Conservation (phyloP, 2,329 filamentous ascomycete genomes). For the Talaromyces sp. region DNA sequence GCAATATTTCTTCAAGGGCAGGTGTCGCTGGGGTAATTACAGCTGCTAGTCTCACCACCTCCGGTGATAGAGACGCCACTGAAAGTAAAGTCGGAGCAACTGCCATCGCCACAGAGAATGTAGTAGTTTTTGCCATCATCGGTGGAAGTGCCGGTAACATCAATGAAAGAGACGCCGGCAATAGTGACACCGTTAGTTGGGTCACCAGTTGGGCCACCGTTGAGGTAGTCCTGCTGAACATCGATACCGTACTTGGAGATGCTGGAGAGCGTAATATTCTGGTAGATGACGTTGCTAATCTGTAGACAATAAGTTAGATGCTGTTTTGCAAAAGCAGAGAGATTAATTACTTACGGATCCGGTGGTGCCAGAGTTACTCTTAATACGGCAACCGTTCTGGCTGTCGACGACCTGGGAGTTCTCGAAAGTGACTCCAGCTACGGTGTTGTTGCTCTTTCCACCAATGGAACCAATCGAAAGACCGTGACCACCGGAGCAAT, state of each 20-base stretch:
- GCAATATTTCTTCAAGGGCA: neutral
- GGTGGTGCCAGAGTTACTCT: conserved; percentile 14
- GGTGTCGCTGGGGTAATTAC: conserved; percentile 20
- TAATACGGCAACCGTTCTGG: conserved; percentile 41
- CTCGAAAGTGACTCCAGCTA: conserved; percentile 52
- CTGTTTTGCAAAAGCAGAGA: neutral
- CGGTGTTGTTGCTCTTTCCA: conserved; percentile 53
- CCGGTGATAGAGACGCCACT: conserved; percentile 49
- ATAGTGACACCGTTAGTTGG: conserved; percentile 40
- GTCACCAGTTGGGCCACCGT: conserved; percentile 41
- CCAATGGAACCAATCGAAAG: conserved; percentile 60
- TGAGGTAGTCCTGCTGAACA: conserved; percentile 53
- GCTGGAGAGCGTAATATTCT: conserved; percentile 44
- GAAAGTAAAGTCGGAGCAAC: conserved; percentile 55
- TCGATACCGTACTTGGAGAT: conserved; percentile 52
- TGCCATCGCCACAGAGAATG: conserved; percentile 53
- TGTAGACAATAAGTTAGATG: neutral
- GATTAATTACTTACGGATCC: neutral
- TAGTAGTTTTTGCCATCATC: conserved; percentile 38
- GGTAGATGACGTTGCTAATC: conserved; percentile 29
- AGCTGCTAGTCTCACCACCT: conserved; percentile 45
- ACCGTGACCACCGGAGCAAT: conserved; percentile 54
- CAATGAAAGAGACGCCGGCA: conserved; percentile 20
- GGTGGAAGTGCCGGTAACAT: neutral
- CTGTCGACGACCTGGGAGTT: conserved; percentile 50